phyloP scores from a whole-genome alignment of 202 grass and related monocot genomes.

The Setaria viridis region DNA sequence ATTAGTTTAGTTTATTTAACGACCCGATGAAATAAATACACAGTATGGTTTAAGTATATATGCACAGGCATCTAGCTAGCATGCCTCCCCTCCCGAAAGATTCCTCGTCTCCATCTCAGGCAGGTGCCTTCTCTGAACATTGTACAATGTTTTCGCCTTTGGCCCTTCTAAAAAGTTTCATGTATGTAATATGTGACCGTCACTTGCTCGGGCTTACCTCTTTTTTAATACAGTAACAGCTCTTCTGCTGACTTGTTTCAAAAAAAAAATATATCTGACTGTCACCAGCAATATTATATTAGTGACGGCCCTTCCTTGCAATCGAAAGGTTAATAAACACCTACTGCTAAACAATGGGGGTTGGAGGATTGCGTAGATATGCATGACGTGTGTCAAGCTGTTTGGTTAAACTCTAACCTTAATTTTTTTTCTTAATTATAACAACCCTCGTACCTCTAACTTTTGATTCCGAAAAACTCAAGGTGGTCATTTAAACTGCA shows the following conservation, averaged over 20 bases:
- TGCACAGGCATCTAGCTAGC: slow-evolving; percentile 8
- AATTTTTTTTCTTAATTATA: neutral
- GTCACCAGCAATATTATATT: neutral
- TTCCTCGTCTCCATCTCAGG: slow-evolving; percentile 53
- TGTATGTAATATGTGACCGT: too few relatives aligned
- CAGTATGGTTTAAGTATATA: slow-evolving; percentile 6
- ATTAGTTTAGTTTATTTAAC: slow-evolving; percentile 49
- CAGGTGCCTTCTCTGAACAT: slow-evolving; percentile 21
- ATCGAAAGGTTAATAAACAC: slow-evolving; percentile 23
- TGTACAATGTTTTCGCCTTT: neutral
- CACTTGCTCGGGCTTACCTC: too few relatives aligned
- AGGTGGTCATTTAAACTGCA: neutral
- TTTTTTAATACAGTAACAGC: too few relatives aligned
- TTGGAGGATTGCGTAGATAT: neutral
- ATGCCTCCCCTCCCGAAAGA: slow-evolving; percentile 50
- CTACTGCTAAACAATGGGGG: neutral
- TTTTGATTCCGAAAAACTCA: too few relatives aligned
- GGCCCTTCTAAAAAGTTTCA: neutral
- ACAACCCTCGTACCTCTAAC: neutral
- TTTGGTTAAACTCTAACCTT: neutral
- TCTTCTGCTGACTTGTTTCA: too few relatives aligned
- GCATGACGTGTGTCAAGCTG: neutral
- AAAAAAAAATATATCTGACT: neutral
- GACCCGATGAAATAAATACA: slow-evolving; percentile 24
- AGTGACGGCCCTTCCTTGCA: neutral